Evolutionary conservation across 169 alveolate species (phyloP).

Genomic region (Plasmodium yoelii): DNA sequence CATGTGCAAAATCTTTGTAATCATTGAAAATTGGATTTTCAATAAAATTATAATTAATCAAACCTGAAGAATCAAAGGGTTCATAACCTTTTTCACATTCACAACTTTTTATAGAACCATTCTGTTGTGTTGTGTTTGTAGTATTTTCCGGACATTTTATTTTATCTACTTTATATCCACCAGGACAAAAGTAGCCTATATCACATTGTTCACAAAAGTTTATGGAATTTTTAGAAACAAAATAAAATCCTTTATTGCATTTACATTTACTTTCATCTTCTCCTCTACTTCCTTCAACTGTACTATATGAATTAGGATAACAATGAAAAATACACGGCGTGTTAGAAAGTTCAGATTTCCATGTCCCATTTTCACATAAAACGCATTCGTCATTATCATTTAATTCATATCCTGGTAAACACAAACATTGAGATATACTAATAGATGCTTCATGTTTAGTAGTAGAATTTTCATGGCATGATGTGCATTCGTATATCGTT

Average conservation of each 20-base stretch:
- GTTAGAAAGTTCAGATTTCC: constrained; percentile 82
- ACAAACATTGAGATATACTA: constrained; percentile 84
- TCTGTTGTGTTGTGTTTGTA: constrained; percentile 54
- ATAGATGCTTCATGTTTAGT: constrained; percentile 84
- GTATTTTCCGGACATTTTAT: constrained; percentile 82
- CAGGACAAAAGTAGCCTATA: constrained; percentile 82
- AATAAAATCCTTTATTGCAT: constrained; percentile 82
- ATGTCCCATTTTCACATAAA: constrained; percentile 83
- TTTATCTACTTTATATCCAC: constrained; percentile 79
- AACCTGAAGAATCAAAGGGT: constrained; percentile 44
- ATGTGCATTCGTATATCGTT: constrained; percentile 33
- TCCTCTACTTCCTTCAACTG: constrained; percentile 79
- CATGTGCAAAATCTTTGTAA: constrained; percentile 54
- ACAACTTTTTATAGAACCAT: constrained; percentile 59
- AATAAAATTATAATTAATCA: constrained; percentile 34
- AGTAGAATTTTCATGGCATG: constrained; percentile 81
- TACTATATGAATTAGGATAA: constrained; percentile 79
- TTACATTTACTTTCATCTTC: constrained; percentile 84
- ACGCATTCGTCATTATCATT: constrained; percentile 77
- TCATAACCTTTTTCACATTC: constrained; percentile 62
- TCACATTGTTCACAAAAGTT: constrained; percentile 83
- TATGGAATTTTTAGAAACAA: constrained; percentile 64
- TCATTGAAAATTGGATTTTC: constrained; percentile 56
- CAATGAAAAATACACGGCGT: constrained; percentile 81
- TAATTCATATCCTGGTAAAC: constrained; percentile 87